Conservation (phyloP, 305 asterid species). For the Lippia alba region DNA sequence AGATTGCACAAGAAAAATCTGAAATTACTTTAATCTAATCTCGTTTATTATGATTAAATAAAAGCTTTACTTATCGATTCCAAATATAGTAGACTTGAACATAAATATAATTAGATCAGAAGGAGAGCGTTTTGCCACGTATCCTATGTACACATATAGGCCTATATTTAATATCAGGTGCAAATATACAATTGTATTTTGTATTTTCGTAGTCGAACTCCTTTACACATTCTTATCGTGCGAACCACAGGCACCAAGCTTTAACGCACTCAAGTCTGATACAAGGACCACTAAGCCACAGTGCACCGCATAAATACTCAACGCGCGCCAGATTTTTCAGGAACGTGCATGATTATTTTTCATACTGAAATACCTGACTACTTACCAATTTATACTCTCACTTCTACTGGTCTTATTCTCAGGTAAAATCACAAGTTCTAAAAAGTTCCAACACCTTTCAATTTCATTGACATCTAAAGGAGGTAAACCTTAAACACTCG, state of each 20-base stretch:
- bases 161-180: too few species aligned
- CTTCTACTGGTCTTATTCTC: background rate
- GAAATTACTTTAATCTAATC: background rate
- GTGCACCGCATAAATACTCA: slow-evolving; percentile 1
- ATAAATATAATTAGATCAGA: too few species aligned
- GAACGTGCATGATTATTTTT: slow-evolving; percentile 20
- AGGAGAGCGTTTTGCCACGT: too few species aligned
- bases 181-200: background rate
- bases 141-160: too few species aligned
- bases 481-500: too few species aligned
- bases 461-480: too few species aligned
- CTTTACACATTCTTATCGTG: slow-evolving; percentile 13
- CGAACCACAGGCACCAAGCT: slow-evolving; percentile 25
- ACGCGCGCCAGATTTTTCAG: background rate
- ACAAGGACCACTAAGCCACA: slow-evolving; percentile 5
- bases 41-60: too few species aligned
- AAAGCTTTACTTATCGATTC: too few species aligned
- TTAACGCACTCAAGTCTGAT: background rate
- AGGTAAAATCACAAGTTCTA: slow-evolving; percentile 6
- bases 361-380: slow-evolving; percentile 11
- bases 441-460: too few species aligned
- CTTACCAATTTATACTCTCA: background rate
- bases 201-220: background rate
- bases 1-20: background rate
- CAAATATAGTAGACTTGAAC: too few species aligned